A percentile compares a stretch with the other conserved stretches of the same genome.
Conservation (phyloP, 106 monocot genomes). For the Amphibolis antarctica region DNA sequence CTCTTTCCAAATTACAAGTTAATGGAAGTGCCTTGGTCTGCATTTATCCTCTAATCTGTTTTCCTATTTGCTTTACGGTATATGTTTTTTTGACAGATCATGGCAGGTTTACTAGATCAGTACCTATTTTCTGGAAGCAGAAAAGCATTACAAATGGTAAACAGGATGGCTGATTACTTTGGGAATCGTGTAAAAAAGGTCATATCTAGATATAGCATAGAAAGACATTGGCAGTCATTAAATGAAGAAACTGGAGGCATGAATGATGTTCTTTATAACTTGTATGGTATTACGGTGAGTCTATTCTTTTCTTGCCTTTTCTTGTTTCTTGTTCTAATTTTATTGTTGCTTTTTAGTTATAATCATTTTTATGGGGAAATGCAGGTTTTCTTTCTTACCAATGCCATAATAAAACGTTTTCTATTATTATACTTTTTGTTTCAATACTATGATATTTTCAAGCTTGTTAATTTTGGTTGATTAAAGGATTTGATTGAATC, state of each 20-base stretch:
- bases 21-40: too few species aligned
- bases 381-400: too few species aligned
- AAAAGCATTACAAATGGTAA: constrained; percentile 63
- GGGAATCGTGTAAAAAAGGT: constrained; percentile 81
- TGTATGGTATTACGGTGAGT: constrained; percentile 74
- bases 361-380: neutral
- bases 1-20: too few species aligned
- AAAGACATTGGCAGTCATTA: constrained; percentile 80
- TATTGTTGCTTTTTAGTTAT: neutral
- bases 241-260: constrained; percentile 99
- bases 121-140: constrained; percentile 41
- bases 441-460: too few species aligned
- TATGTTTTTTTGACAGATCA: constrained; percentile 35
- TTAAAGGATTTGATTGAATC: too few species aligned
- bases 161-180: constrained; percentile 96
- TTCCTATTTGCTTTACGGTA: neutral
- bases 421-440: too few species aligned
- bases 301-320: neutral
- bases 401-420: too few species aligned
- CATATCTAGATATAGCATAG: constrained; percentile 69
- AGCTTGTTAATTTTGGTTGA: too few species aligned
- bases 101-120: constrained; percentile 91
- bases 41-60: too few species aligned
- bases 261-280: constrained; percentile 91
- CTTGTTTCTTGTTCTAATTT: neutral